These are phyloP conservation scores for Gaeumannomyces tritici DNA, from an alignment of 2,329 filamentous ascomycete species.

Conservation along the genomic window DNA sequence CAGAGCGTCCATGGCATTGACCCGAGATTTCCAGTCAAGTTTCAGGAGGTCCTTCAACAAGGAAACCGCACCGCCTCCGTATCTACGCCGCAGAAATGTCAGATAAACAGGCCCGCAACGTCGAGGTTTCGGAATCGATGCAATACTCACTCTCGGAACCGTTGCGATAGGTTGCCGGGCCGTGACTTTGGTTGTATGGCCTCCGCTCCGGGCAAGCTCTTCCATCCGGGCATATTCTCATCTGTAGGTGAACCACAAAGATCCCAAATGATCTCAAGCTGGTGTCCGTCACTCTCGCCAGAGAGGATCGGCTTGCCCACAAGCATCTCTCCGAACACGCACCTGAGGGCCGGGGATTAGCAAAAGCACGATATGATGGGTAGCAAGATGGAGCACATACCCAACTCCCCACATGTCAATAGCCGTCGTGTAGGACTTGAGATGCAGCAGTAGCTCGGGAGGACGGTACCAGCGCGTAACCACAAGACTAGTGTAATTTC, in stretches of 20 bases:
- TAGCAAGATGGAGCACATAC: conserved; percentile 41
- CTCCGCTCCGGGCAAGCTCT: conserved; percentile 70
- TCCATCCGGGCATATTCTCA: conserved; percentile 89
- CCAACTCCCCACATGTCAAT: conserved; percentile 99
- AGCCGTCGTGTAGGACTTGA: conserved; percentile 89
- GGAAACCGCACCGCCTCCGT: conserved; percentile 63
- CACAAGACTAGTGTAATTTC: conserved; percentile 93
- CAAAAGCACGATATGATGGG: neutral
- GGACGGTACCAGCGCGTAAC: conserved; percentile 97
- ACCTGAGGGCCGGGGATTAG: conserved; percentile 43
- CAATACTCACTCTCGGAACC: conserved; percentile 57
- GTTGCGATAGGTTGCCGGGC: conserved; percentile 56
- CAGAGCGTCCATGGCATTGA: conserved; percentile 90
- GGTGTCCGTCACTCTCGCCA: conserved; percentile 79
- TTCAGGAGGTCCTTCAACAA: conserved; percentile 74
- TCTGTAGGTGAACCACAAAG: conserved; percentile 85
- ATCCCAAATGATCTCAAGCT: conserved; percentile 89
- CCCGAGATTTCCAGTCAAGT: conserved; percentile 78
- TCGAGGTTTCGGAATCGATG: neutral
- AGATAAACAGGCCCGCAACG: conserved; percentile 1
- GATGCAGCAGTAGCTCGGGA: conserved; percentile 79
- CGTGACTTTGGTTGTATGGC: conserved; percentile 54
- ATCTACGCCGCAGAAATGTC: conserved; percentile 27
- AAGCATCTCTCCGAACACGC: conserved; percentile 97
- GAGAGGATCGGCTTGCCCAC: conserved; percentile 85